A percentile compares a stretch with the other conserved stretches of the same genome.
These are phyloP conservation scores for Mycothermus thermophilus DNA, from an alignment of 495 filamentous ascomycete species.

Conservation along the genomic window DNA sequence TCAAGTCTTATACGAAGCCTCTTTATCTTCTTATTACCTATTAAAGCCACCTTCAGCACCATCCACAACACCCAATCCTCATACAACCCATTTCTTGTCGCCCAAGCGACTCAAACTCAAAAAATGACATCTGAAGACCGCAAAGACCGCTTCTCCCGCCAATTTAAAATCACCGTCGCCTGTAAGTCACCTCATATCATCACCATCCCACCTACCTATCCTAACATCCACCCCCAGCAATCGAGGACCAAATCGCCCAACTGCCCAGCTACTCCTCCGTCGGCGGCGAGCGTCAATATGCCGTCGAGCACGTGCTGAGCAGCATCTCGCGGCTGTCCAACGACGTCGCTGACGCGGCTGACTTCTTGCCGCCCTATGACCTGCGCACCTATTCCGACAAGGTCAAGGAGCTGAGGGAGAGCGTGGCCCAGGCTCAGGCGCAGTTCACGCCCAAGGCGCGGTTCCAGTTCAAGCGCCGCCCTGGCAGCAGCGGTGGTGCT, in stretches of 20 bases:
- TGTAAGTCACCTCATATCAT: conserved; percentile 31
- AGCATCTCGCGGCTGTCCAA: conserved; percentile 30
- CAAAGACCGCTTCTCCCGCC: conserved; percentile 66
- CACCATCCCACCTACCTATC: not conserved
- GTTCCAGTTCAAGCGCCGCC: conserved; percentile 34
- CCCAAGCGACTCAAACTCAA: too few relatives aligned
- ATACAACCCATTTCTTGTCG: too few relatives aligned
- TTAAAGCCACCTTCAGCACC: too few relatives aligned
- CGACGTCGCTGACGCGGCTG: conserved; percentile 30
- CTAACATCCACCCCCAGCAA: conserved; percentile 14
- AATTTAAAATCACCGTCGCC: conserved; percentile 60
- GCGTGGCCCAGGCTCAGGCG: conserved; percentile 29
- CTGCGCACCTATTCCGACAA: conserved; percentile 29
- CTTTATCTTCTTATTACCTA: too few relatives aligned
- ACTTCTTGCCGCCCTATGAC: conserved; percentile 33
- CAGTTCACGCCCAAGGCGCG: conserved; percentile 28
- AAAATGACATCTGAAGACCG: too few relatives aligned
- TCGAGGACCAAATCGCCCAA: conserved; percentile 29
- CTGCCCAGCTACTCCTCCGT: conserved; percentile 21
- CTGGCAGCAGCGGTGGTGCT: conserved; percentile 4
- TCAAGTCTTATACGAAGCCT: too few relatives aligned
- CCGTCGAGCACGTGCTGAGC: conserved; percentile 29
- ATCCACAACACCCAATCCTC: too few relatives aligned
- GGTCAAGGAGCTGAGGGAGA: conserved; percentile 29
- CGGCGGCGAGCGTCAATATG: conserved; percentile 32